Evolutionary conservation across 768 basidiomycete species (phyloP).

Genomic region (Tulasnella sp.): DNA sequence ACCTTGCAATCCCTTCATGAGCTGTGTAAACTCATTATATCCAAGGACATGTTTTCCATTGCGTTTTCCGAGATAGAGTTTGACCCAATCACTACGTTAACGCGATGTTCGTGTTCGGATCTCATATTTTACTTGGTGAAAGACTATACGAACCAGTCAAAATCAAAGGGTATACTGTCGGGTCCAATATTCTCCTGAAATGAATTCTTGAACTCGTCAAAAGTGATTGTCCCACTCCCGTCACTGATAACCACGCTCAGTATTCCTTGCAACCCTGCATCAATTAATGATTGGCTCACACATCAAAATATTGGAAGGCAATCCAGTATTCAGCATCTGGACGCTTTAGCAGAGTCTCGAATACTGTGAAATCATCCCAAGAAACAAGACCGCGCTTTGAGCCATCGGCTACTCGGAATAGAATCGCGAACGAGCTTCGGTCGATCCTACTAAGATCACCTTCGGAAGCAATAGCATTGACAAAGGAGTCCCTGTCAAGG

Average conservation of each 20-base stretch:
- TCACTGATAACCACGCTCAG: slow-evolving; percentile 53
- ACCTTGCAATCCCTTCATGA: slow-evolving; percentile 98
- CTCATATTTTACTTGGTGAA: neutral
- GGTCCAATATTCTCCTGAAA: slow-evolving; percentile 67
- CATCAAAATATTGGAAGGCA: slow-evolving; percentile 92
- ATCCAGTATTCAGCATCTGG: slow-evolving; percentile 97
- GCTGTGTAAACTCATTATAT: slow-evolving; percentile 94
- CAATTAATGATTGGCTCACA: slow-evolving; percentile 34
- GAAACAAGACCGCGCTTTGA: slow-evolving; percentile 63
- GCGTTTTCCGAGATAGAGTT: slow-evolving; percentile 86
- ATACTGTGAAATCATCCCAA: slow-evolving; percentile 94
- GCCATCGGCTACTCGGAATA: slow-evolving; percentile 80
- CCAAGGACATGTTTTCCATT: slow-evolving; percentile 83
- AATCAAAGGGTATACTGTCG: slow-evolving; percentile 85
- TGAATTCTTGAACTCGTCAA: slow-evolving; percentile 89
- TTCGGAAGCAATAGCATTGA: slow-evolving; percentile 86
- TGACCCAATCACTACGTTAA: slow-evolving; percentile 72
- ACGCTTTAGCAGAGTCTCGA: slow-evolving; percentile 83
- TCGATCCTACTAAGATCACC: slow-evolving; percentile 77
- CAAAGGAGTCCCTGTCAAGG: slow-evolving; percentile 76
- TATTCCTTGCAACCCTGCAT: too few species aligned
- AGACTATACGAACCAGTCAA: slow-evolving; percentile 54
- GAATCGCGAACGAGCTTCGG: slow-evolving; percentile 74
- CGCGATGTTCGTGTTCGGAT: slow-evolving; percentile 4
- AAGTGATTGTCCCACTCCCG: slow-evolving; percentile 81